These are phyloP conservation scores for Arxiozyma telluris DNA, from an alignment of 1,139 yeast species.

Conservation along the genomic window DNA sequence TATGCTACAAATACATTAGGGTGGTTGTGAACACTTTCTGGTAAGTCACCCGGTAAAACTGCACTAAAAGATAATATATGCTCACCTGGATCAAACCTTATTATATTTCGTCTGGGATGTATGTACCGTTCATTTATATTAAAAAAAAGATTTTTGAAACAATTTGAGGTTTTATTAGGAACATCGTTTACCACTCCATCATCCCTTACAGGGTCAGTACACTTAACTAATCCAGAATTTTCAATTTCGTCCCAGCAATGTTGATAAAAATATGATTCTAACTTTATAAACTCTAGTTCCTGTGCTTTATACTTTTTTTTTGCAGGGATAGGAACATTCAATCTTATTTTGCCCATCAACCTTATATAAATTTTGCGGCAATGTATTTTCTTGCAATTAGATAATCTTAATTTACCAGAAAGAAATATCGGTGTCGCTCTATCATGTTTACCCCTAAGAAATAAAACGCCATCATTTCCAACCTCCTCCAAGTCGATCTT, in stretches of 20 bases:
- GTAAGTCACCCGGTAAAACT: slow-evolving; percentile 71
- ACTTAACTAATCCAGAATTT: slow-evolving; percentile 21
- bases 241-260: slow-evolving; percentile 11
- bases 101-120: neutral
- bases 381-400: slow-evolving; percentile 65
- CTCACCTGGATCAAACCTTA: slow-evolving; percentile 53
- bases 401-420: slow-evolving; percentile 67
- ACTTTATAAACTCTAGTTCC: slow-evolving; percentile 42
- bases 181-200: neutral
- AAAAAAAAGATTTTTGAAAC: slow-evolving; percentile 6
- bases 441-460: slow-evolving; percentile 65
- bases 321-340: neutral
- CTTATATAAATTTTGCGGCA: slow-evolving; percentile 55
- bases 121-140: slow-evolving; percentile 28
- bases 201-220: no score
- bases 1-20: slow-evolving; percentile 82
- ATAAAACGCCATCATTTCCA: slow-evolving; percentile 49
- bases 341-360: slow-evolving; percentile 44
- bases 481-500: slow-evolving; percentile 29
- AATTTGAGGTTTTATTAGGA: neutral
- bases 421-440: slow-evolving; percentile 73
- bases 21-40: slow-evolving; percentile 86
- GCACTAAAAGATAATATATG: slow-evolving; percentile 87
- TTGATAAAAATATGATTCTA: slow-evolving; percentile 60
- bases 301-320: neutral